These are phyloP conservation scores for Fragaria vesca DNA, from an alignment of 306 rosid genomes.

Conservation along the genomic window DNA sequence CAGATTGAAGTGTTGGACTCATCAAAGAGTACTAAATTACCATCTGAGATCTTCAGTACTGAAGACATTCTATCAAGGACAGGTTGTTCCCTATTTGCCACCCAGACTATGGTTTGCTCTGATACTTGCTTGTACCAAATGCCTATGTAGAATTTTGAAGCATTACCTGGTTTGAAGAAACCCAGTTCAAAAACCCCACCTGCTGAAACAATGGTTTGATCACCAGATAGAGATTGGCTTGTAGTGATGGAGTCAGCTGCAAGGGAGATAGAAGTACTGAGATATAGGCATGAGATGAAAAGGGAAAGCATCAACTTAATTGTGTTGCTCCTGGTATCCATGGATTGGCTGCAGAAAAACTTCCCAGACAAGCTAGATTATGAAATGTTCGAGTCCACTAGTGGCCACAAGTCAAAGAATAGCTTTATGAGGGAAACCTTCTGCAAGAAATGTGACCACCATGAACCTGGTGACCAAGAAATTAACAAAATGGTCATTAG, in stretches of 20 bases:
- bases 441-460: too few relatives aligned
- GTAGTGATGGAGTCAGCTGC: constrained; percentile 31
- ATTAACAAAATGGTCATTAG: too few relatives aligned
- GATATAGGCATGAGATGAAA: background rate
- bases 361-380: background rate
- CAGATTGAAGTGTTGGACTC: constrained; percentile 19
- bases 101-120: constrained; percentile 19
- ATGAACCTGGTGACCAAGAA: too few relatives aligned
- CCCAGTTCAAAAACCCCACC: constrained; percentile 26
- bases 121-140: constrained; percentile 28
- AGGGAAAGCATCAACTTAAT: background rate
- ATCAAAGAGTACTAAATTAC: constrained; percentile 32
- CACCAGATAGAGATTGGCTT: constrained; percentile 26
- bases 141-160: constrained; percentile 33
- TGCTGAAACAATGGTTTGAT: constrained; percentile 28
- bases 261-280: constrained; percentile 4
- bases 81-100: constrained; percentile 42
- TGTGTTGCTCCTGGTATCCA: background rate
- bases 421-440: too few relatives aligned
- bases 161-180: constrained; percentile 34
- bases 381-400: background rate
- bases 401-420: too few relatives aligned
- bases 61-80: constrained; percentile 28
- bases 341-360: background rate
- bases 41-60: constrained; percentile 17